These are phyloP conservation scores for Hypocrella siamensis DNA, from an alignment of 2,329 filamentous ascomycete species.

Conservation along the genomic window DNA sequence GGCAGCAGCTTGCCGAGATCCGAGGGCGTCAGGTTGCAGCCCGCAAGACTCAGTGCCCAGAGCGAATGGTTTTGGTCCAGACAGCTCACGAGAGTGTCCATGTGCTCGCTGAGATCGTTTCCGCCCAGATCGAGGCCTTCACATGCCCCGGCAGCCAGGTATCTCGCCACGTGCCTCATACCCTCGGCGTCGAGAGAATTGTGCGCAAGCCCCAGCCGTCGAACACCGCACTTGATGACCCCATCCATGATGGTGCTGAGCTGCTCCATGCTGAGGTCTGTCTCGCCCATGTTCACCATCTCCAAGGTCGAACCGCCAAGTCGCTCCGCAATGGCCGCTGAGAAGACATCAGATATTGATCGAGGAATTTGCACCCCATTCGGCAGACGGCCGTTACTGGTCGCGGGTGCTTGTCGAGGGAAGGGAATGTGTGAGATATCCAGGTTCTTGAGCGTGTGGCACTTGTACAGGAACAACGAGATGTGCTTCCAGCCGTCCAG, in stretches of 20 bases:
- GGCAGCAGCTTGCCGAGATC: constrained; percentile 64
- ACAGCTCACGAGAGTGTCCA: constrained; percentile 35
- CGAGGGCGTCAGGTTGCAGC: constrained; percentile 63
- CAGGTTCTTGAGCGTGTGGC: constrained; percentile 67
- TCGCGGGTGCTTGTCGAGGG: constrained; percentile 28
- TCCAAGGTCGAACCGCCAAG: constrained; percentile 63
- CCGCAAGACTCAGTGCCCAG: constrained; percentile 72
- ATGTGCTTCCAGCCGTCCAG: constrained; percentile 84
- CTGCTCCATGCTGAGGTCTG: constrained; percentile 53
- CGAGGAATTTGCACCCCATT: constrained; percentile 18
- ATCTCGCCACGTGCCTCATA: constrained; percentile 60
- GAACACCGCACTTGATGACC: constrained; percentile 60
- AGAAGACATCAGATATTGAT: constrained; percentile 44
- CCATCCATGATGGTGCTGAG: constrained; percentile 69
- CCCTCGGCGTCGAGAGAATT: constrained; percentile 64
- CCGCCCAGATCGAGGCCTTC: constrained; percentile 81
- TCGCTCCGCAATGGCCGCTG: constrained; percentile 61
- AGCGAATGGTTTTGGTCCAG: constrained; percentile 41
- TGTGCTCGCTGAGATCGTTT: constrained; percentile 50
- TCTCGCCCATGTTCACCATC: constrained; percentile 70
- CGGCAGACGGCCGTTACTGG: constrained; percentile 13
- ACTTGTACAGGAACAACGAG: constrained; percentile 79
- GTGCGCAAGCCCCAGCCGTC: constrained; percentile 66
- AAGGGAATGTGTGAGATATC: constrained; percentile 79
- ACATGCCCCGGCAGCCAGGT: constrained; percentile 60